Evolutionary conservation across 2,329 filamentous ascomycete species (phyloP).

Genomic region (Ophiognomonia clavigignenti-juglandacearum): DNA sequence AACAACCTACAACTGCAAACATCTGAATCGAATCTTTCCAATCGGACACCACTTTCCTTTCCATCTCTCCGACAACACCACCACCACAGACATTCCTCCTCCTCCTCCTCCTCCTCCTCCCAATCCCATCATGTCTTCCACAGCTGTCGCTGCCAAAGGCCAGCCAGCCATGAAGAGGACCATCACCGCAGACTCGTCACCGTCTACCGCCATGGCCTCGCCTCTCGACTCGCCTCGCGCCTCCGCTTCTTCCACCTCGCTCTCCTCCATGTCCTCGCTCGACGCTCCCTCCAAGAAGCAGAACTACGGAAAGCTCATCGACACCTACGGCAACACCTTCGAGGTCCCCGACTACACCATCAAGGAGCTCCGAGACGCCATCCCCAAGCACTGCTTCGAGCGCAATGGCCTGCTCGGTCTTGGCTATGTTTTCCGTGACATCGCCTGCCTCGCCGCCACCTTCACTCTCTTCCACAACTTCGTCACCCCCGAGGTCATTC

Average conservation of each 20-base stretch:
- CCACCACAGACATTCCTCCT: neutral
- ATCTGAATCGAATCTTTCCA: too few species aligned
- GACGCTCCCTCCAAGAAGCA: slow-evolving; percentile 36
- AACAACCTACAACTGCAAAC: too few species aligned
- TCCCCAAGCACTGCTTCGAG: slow-evolving; percentile 95
- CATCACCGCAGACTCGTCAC: slow-evolving; percentile 38
- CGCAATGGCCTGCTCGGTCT: slow-evolving; percentile 73
- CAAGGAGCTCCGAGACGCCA: slow-evolving; percentile 94
- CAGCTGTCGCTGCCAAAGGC: slow-evolving; percentile 33
- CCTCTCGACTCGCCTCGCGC: slow-evolving; percentile 55
- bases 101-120: neutral
- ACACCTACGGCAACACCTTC: slow-evolving; percentile 95
- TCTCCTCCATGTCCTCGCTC: slow-evolving; percentile 80
- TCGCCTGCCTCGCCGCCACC: slow-evolving; percentile 64
- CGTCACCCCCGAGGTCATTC: slow-evolving; percentile 78
- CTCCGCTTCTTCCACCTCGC: slow-evolving; percentile 79
- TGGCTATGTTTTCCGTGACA: slow-evolving; percentile 78
- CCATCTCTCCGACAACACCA: too few species aligned
- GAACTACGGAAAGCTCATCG: slow-evolving; percentile 64
- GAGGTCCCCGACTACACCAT: slow-evolving; percentile 92
- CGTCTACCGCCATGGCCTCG: slow-evolving; percentile 53
- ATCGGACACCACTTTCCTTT: too few species aligned
- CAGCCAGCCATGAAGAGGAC: slow-evolving; percentile 43
- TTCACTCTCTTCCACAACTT: slow-evolving; percentile 89
- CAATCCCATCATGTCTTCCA: slow-evolving; percentile 37